These are phyloP conservation scores for Aleurites moluccanus DNA, from an alignment of 441 rosid genomes.

Conservation along the genomic window DNA sequence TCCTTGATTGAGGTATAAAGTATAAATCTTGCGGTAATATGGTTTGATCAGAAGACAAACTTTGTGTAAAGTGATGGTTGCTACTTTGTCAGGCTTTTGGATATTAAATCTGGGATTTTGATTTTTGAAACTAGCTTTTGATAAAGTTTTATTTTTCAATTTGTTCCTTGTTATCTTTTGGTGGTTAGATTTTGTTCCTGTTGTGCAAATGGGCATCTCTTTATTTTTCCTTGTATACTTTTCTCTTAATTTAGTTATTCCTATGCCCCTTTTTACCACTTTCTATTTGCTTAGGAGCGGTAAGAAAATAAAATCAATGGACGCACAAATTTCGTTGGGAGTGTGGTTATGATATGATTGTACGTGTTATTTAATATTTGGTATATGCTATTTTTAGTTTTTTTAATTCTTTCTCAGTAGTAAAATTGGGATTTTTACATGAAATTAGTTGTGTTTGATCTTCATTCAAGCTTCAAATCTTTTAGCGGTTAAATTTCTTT, in stretches of 20 bases:
- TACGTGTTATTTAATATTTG: neutral
- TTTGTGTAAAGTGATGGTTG: neutral
- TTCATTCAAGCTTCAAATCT: neutral
- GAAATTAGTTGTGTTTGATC: neutral
- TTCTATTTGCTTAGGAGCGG: neutral
- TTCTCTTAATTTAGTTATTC: neutral
- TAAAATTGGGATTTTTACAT: neutral
- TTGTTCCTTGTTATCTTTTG: neutral
- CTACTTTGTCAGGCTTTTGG: neutral
- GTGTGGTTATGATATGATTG: neutral
- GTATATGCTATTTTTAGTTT: too few relatives aligned
- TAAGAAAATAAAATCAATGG: neutral
- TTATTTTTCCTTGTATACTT: neutral
- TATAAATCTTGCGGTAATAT: neutral
- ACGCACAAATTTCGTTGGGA: neutral
- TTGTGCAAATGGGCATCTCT: neutral
- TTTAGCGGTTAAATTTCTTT: neutral
- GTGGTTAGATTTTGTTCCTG: neutral
- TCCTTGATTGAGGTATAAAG: neutral
- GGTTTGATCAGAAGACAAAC: neutral
- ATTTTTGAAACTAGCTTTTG: neutral
- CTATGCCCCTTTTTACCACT: neutral
- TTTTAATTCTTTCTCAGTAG: neutral
- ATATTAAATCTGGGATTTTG: conserved; percentile 7
- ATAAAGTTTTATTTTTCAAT: neutral